Conservation (phyloP, 1,284 basidiomycete species). For the Melanopsichium pennsylvanicum region DNA sequence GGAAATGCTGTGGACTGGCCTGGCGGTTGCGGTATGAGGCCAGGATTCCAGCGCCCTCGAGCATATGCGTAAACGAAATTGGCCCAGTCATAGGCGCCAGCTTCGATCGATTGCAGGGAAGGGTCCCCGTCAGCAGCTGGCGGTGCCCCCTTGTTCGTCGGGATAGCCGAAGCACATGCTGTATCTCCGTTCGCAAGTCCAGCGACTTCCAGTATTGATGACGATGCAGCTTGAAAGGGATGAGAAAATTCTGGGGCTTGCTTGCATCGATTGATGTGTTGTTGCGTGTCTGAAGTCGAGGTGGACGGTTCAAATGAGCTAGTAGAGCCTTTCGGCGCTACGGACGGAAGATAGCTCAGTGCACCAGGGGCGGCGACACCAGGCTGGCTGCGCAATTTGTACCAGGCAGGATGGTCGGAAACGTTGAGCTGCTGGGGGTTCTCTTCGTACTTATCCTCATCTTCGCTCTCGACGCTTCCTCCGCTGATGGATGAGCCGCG, state of each 20-base stretch:
- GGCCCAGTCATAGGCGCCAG: constrained; percentile 58
- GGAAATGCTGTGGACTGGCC: constrained; percentile 40
- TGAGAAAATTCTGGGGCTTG: constrained; percentile 9
- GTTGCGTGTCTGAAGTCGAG: neutral
- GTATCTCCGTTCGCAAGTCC: neutral
- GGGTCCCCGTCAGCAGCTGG: neutral
- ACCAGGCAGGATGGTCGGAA: constrained; percentile 39
- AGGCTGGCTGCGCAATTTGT: constrained; percentile 21
- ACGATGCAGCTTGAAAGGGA: constrained; percentile 9
- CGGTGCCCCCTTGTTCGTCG: neutral
- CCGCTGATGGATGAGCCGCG: neutral
- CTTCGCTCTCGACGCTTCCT: constrained; percentile 1
- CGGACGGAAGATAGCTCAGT: constrained; percentile 36
- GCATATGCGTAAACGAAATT: constrained; percentile 61
- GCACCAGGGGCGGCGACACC: constrained; percentile 28
- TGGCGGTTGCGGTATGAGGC: constrained; percentile 53
- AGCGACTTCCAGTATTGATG: neutral
- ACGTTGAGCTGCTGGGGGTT: constrained; percentile 31
- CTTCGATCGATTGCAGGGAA: constrained; percentile 11
- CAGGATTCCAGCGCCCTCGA: constrained; percentile 57
- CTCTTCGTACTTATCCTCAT: constrained; percentile 20
- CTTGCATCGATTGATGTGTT: neutral
- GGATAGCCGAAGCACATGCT: neutral
- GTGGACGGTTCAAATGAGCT: neutral
- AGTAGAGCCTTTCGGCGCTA: constrained; percentile 4